Conservation (phyloP, 352 stramenopile genomes). For the Thalassiosira sp. region DNA sequence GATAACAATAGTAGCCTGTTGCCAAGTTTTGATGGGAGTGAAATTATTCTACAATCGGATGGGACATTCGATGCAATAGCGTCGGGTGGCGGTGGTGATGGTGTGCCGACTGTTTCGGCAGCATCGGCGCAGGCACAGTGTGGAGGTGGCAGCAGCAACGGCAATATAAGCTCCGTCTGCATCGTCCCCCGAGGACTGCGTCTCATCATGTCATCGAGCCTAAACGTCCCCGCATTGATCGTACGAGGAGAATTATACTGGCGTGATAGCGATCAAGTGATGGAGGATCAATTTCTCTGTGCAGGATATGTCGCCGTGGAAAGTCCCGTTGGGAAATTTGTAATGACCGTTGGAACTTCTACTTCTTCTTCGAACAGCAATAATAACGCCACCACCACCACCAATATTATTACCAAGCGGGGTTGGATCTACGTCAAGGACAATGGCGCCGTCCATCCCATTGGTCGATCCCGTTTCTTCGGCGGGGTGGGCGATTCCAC, state of each 20-base stretch:
- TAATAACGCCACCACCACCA: no score
- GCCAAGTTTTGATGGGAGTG: no score
- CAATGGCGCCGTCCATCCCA: constrained; percentile 52
- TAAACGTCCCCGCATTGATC: constrained; percentile 54
- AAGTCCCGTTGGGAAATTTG: constrained; percentile 35
- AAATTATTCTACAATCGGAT: no score
- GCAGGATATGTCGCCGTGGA: constrained; percentile 64
- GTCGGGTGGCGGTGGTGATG: no score
- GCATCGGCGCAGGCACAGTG: no score
- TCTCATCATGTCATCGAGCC: constrained; percentile 11
- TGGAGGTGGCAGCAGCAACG: no score
- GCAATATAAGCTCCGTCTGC: constrained; percentile 36
- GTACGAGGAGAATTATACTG: constrained; percentile 52
- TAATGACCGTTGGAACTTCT: no score
- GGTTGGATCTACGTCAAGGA: constrained; percentile 59
- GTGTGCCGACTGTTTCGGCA: no score
- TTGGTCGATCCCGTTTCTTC: constrained; percentile 51
- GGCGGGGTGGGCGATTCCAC: constrained; percentile 36
- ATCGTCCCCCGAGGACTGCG: constrained; percentile 29
- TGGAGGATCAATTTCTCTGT: constrained; percentile 59
- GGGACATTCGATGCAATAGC: no score
- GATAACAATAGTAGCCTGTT: no score
- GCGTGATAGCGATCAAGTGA: constrained; percentile 41
- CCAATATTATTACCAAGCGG: no score
- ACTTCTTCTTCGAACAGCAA: no score